These are phyloP conservation scores for Sporothrix curviconia DNA, from an alignment of 2,329 filamentous ascomycete species.

Conservation along the genomic window DNA sequence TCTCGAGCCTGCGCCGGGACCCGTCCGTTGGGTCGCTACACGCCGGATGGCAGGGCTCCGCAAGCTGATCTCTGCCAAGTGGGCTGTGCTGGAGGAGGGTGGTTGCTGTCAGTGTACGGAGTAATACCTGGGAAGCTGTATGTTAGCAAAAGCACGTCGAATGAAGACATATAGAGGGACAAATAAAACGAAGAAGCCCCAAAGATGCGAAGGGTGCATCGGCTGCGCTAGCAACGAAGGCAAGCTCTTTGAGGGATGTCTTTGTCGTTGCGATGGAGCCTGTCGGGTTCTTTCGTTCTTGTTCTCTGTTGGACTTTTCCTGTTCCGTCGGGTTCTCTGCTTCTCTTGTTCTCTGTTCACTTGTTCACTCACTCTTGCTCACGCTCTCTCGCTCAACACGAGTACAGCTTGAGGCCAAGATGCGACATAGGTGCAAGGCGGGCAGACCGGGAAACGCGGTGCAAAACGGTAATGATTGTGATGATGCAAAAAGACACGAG, in stretches of 20 bases:
- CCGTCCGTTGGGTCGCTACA: background rate
- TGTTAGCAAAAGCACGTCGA: too few relatives aligned
- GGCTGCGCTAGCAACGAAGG: too few relatives aligned
- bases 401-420: background rate
- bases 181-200: too few relatives aligned
- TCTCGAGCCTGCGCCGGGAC: background rate
- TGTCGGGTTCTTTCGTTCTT: background rate
- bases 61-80: background rate
- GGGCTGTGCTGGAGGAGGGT: too few relatives aligned
- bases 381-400: conserved; percentile 11
- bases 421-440: conserved; percentile 9
- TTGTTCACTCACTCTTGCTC: conserved; percentile 6
- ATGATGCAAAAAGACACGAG: background rate
- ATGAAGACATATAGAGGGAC: too few relatives aligned
- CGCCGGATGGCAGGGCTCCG: background rate
- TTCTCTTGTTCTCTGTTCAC: background rate
- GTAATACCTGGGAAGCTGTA: too few relatives aligned
- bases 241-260: too few relatives aligned
- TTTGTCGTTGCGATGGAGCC: too few relatives aligned
- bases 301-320: background rate
- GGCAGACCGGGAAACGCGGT: background rate
- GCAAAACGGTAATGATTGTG: background rate
- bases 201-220: too few relatives aligned
- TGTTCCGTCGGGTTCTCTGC: background rate
- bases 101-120: too few relatives aligned